Base-by-base conservation (phyloP, 2,329 filamentous ascomycete genomes). In the Raffaelea ambrosiae region DNA sequence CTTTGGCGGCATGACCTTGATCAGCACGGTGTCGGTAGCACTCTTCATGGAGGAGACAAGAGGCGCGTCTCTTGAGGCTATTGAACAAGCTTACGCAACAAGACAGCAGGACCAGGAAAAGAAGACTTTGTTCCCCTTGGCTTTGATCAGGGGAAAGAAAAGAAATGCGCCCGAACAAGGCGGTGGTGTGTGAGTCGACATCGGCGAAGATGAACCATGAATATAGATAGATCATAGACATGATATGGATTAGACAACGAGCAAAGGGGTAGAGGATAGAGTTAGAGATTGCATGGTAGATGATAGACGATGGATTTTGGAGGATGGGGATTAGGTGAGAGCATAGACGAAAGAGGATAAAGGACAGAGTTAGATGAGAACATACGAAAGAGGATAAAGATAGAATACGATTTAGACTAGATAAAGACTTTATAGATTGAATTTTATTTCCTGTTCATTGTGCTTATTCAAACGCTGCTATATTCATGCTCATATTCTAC, bases 11-110 rank as follows among this genome's bases (percentile, higher is more conserved):
- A 67, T 63, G 33, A 64, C 66, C 3, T 51, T 70, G 1, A 50
- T 66, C 1, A 66, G 63, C 11, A 65, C 67, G 0, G 40, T 64
- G 18, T 55, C 66, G 23, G 63, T 66, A 9, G 56, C 60, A 13
- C 20, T 69, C 1, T 64, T 61, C 47, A 72, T 73, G 70, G 58
- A 58, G 0, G 70, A 73, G 57, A 72, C 70, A 0, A 59, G 63
- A 9, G 68, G 69, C 0, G 60, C 62, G 10, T 66, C 61, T 18
- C 57, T 73, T 1, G 67, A 70, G 31, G 65, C 62, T 8, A 71
- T 72, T 23, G 63, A 66, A 26, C 48, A 55, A 46, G 46, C 22
- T 18, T 44, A 41, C 11, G 20, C 40, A 5, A 22, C 14, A 40
- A 40, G 31, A 33, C 31, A 33, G 16, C 9, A 9, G 31, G 31